Evolutionary conservation across 163 green algal species (phyloP).

Genomic region (Scenedesmus sp.): DNA sequence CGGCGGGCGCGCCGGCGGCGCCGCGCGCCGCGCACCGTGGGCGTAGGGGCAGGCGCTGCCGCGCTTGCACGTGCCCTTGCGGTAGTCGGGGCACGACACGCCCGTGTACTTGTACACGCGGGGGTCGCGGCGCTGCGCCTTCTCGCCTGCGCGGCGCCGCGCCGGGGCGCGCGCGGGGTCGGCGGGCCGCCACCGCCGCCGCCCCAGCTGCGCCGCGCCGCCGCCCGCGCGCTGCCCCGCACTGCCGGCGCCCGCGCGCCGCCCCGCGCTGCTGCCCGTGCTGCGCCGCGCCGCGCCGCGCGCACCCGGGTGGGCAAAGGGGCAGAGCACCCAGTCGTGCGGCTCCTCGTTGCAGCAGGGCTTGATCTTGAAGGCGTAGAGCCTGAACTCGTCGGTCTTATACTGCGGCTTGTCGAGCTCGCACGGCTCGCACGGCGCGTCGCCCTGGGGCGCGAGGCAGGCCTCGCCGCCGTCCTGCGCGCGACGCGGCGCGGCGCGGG

Average conservation of each 20-base stretch:
- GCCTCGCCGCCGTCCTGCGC: too few relatives aligned
- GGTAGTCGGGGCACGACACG: constrained; percentile 87
- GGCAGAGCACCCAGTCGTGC: neutral
- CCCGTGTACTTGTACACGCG: constrained; percentile 79
- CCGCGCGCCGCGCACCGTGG: constrained; percentile 57
- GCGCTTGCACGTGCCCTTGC: constrained; percentile 76
- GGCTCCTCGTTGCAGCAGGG: too few relatives aligned
- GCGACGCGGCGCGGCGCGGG: too few relatives aligned
- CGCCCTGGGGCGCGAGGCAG: too few relatives aligned
- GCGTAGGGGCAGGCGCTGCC: constrained; percentile 84
- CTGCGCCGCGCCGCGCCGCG: too few relatives aligned
- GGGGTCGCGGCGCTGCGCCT: constrained; percentile 83
- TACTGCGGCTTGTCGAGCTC: constrained; percentile 84
- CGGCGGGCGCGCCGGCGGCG: too few relatives aligned
- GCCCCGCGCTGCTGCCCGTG: too few relatives aligned
- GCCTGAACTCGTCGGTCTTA: constrained; percentile 83
- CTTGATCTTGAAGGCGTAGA: constrained; percentile 84
- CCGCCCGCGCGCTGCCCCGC: too few relatives aligned
- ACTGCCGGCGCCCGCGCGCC: too few relatives aligned
- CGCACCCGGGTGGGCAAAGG: constrained; percentile 53
- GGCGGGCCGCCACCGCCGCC: too few relatives aligned
- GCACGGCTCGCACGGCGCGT: constrained; percentile 10
- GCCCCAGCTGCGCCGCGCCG: too few relatives aligned
- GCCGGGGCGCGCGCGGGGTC: too few relatives aligned
- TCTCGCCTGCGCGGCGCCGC: constrained; percentile 85